Evolutionary conservation across 352 stramenopile species (phyloP).

Genomic region (Pythium angustatum): DNA sequence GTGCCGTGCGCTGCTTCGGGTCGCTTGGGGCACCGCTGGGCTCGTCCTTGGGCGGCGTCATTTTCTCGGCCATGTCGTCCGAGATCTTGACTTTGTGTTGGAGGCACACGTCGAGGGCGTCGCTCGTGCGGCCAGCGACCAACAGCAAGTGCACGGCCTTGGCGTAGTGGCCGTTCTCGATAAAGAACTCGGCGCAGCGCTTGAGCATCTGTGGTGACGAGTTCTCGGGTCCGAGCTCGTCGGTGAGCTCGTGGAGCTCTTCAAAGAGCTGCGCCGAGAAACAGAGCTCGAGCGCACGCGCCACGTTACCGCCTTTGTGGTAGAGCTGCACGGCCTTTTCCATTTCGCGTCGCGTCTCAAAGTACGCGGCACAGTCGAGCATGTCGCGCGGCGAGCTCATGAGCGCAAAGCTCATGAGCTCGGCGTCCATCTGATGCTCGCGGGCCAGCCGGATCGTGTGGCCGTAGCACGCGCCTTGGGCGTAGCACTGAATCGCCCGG

Average conservation of each 20-base stretch:
- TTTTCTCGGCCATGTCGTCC: constrained; percentile 91
- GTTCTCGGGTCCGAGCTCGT: constrained; percentile 69
- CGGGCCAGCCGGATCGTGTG: constrained; percentile 93
- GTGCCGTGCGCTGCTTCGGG: constrained; percentile 67
- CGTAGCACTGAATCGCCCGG: constrained; percentile 93
- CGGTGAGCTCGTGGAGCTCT: constrained; percentile 82
- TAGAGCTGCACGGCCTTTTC: constrained; percentile 95
- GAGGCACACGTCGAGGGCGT: constrained; percentile 91
- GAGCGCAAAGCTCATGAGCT: constrained; percentile 92
- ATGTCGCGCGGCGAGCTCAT: constrained; percentile 87
- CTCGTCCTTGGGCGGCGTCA: constrained; percentile 88
- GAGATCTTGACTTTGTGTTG: constrained; percentile 89
- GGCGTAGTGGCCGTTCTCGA: constrained; percentile 87
- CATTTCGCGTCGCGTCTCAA: constrained; percentile 90
- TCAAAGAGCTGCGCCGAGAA: constrained; percentile 90
- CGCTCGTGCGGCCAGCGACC: constrained; percentile 58
- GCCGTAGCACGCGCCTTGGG: constrained; percentile 87
- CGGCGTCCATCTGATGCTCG: constrained; percentile 85
- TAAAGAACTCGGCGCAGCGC: constrained; percentile 93
- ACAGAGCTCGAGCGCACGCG: constrained; percentile 92
- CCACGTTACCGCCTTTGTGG: constrained; percentile 90
- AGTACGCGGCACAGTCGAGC: constrained; percentile 91
- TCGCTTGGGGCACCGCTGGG: constrained; percentile 40
- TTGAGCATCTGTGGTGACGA: constrained; percentile 85
- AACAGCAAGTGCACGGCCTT: constrained; percentile 92